These are phyloP conservation scores for Cercospora citrullina DNA, from an alignment of 2,329 filamentous ascomycete genomes.

Conservation along the genomic window DNA sequence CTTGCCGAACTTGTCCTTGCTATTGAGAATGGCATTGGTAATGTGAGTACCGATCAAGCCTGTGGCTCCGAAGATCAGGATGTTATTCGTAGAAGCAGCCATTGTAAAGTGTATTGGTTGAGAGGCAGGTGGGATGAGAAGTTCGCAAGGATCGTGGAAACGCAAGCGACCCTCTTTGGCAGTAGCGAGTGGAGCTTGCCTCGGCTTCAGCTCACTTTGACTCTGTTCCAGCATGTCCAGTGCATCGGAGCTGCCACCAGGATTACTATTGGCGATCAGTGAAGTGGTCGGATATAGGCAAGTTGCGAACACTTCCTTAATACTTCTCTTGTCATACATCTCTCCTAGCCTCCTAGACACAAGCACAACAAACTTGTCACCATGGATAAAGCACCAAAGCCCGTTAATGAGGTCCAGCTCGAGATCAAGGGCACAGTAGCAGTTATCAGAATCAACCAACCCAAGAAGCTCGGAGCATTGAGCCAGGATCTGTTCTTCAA, in stretches of 20 bases:
- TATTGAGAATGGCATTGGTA: conserved; percentile 50
- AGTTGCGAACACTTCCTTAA: background rate
- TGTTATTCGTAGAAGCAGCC: conserved; percentile 39
- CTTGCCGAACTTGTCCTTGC: conserved; percentile 49
- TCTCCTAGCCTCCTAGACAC: background rate
- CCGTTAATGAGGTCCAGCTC: conserved; percentile 40
- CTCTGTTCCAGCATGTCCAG: background rate
- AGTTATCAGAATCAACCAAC: conserved; percentile 81
- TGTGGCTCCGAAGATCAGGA: conserved; percentile 57
- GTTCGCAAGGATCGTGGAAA: conserved; percentile 4
- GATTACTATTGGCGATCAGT: background rate
- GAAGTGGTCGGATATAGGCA: conserved; percentile 3
- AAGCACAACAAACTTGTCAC: background rate
- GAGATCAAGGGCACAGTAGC: conserved; percentile 70
- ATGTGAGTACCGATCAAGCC: conserved; percentile 56
- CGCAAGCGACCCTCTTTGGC: background rate
- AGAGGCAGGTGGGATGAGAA: background rate
- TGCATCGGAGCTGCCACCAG: background rate
- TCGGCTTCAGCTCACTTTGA: conserved; percentile 3
- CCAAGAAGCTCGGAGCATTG: conserved; percentile 85
- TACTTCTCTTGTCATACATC: background rate
- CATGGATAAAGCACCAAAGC: conserved; percentile 26
- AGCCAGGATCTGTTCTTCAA: conserved; percentile 63
- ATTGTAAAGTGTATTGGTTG: conserved; percentile 10
- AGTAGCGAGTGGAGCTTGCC: background rate